Base-by-base conservation (phyloP, 768 basidiomycete species). In the Pleurotus platypus region DNA sequence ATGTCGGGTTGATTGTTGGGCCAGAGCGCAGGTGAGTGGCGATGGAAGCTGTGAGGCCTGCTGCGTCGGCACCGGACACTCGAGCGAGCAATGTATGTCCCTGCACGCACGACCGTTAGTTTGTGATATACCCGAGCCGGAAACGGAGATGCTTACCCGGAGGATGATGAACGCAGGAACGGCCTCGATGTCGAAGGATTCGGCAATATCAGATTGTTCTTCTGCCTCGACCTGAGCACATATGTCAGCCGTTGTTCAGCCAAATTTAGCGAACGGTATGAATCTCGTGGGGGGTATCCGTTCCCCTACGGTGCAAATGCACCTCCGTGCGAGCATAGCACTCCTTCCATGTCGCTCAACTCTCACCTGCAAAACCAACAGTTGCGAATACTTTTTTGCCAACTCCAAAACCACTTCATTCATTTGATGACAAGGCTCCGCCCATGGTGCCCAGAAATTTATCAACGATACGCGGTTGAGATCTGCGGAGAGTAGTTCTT, bases 391-490 rank as follows among this genome's bases (percentile, higher is more conserved):
- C 67, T 90, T 89, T 60, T 79, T 83, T 1, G 94, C 83, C 46
- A 96, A 78, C 64, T 90, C 89, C 7, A 65, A 58, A 15, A 90
- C 82, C 4, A 94, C 83, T 45, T 85, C 76, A 73, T 94, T 94
- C 89, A 97, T 96, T 64, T 87, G 81, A 63, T 80, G 79, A 77
- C 95, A 98, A 40, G 94, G 94, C 60, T 84, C 89, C 0, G 94
- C 97, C 92, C 93, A 90, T 71, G 84, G 76, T 43, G 95, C 92
- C 90, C 94, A 95, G 70, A 98, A 99, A 73, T 90, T 92, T 67
- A 97, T 85, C 38, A 96, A 76, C 3, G 94, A 94, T 20, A 96
- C 81, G 18, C 90, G 78, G 16, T 81, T 72, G 35, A 99, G 82
- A 71, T 98, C 95, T 18, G 71, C 66, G 0, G 85, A 86, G 47